phyloP scores from a whole-genome alignment of 2,329 filamentous ascomycete genomes.

The Colletotrichum higginsianum region DNA sequence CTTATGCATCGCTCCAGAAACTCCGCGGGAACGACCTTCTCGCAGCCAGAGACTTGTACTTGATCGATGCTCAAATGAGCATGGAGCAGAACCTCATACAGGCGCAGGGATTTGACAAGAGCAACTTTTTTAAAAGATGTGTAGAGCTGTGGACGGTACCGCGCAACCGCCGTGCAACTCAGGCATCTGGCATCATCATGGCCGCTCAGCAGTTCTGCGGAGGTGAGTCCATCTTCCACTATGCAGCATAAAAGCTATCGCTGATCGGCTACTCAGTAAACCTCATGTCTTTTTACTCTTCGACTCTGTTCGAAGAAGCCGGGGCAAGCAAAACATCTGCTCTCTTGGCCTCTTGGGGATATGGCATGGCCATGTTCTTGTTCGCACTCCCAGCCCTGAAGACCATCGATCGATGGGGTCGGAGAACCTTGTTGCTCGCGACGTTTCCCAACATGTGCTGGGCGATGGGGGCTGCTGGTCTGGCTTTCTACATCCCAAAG shows the following conservation, averaged over 20 bases:
- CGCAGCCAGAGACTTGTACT: constrained; percentile 75
- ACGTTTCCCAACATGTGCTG: constrained; percentile 79
- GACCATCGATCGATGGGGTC: constrained; percentile 78
- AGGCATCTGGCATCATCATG: constrained; percentile 79
- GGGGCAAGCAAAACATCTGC: constrained; percentile 55
- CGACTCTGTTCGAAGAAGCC: constrained; percentile 61
- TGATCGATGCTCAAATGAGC: constrained; percentile 62
- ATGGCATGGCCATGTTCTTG: constrained; percentile 70
- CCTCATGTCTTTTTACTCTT: constrained; percentile 65
- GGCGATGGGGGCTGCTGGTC: constrained; percentile 64
- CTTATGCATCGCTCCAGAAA: constrained; percentile 68
- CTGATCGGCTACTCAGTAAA: constrained; percentile 51
- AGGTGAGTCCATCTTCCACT: constrained; percentile 47
- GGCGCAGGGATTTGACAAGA: constrained; percentile 45
- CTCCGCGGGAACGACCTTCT: constrained; percentile 72
- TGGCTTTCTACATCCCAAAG: constrained; percentile 54
- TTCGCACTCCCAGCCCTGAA: constrained; percentile 77
- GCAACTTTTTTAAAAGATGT: constrained; percentile 64
- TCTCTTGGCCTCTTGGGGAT: constrained; percentile 68
- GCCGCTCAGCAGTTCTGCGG: constrained; percentile 75
- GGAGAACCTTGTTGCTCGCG: constrained; percentile 72
- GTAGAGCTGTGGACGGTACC: constrained; percentile 72
- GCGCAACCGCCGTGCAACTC: constrained; percentile 72
- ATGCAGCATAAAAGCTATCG: neutral
- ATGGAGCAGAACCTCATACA: constrained; percentile 45